Evolutionary conservation across 768 basidiomycete genomes (phyloP).

Genomic region (Suillus clintonianus): DNA sequence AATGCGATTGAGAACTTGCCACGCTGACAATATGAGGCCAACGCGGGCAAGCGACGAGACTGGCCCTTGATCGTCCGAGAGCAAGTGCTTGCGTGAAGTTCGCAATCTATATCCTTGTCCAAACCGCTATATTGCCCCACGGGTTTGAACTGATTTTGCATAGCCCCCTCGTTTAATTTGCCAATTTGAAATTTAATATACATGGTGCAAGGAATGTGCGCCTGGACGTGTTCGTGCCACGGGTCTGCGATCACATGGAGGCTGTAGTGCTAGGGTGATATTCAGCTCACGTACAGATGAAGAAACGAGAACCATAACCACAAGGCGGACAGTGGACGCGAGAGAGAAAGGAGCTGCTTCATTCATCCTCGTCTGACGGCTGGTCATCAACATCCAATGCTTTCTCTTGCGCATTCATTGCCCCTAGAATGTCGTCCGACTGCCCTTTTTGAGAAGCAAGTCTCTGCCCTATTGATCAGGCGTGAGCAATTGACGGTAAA

Average conservation of each 20-base stretch:
- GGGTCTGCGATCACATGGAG: no score
- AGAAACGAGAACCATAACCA: neutral
- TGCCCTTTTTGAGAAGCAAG: slow-evolving; percentile 79
- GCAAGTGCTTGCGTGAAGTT: neutral
- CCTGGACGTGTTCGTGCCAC: neutral
- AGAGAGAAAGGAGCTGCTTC: slow-evolving; percentile 13
- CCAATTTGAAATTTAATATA: neutral
- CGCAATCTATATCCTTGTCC: neutral
- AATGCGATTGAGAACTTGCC: slow-evolving; percentile 42
- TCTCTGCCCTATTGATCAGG: slow-evolving; percentile 62
- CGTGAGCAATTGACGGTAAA: slow-evolving; percentile 8
- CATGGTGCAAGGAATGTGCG: neutral
- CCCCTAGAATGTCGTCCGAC: slow-evolving; percentile 77
- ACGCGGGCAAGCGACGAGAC: slow-evolving; percentile 52
- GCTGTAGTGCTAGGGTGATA: neutral
- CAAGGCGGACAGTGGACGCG: neutral
- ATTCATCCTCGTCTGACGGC: slow-evolving; percentile 66
- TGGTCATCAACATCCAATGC: slow-evolving; percentile 53
- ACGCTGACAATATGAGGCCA: slow-evolving; percentile 71
- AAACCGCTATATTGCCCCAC: neutral
- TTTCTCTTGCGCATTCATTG: slow-evolving; percentile 77
- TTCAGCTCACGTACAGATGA: neutral
- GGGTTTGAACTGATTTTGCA: no score
- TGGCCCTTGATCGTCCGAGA: slow-evolving; percentile 27
- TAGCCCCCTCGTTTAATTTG: neutral